Percentiles rank a stretch among this genome's conserved stretches.
Evolutionary conservation across 306 rosid species (phyloP).

Genomic region (Vigna reflexopilosa): DNA sequence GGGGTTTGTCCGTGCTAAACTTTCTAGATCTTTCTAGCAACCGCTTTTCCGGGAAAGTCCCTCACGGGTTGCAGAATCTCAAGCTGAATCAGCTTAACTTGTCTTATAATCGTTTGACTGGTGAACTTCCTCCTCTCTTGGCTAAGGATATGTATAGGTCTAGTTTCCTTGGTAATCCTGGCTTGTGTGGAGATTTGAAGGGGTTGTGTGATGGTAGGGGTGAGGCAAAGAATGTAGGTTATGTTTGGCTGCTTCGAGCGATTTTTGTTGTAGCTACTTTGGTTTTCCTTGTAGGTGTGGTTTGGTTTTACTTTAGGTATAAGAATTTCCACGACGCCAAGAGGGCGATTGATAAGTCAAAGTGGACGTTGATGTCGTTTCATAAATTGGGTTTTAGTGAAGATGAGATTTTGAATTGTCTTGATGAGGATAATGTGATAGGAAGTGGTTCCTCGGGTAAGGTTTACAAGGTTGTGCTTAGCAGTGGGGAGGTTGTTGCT

Average conservation of each 20-base stretch:
- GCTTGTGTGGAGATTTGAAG: conserved; percentile 69
- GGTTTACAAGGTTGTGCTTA: conserved; percentile 85
- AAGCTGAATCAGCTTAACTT: conserved; percentile 80
- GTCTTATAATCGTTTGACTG: conserved; percentile 67
- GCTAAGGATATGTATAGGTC: conserved; percentile 62
- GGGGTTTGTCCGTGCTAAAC: conserved; percentile 67
- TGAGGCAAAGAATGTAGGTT: conserved; percentile 54
- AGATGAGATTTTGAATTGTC: conserved; percentile 82
- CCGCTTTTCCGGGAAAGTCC: conserved; percentile 72
- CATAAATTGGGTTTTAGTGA: conserved; percentile 88
- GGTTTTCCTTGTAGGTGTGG: conserved; percentile 71
- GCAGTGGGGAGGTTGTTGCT: conserved; percentile 79
- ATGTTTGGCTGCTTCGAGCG: conserved; percentile 69
- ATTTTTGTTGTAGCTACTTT: conserved; percentile 64
- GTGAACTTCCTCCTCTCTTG: conserved; percentile 75
- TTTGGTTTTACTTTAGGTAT: conserved; percentile 79
- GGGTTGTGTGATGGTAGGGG: conserved; percentile 56
- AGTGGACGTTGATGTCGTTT: conserved; percentile 91
- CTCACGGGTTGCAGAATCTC: conserved; percentile 69
- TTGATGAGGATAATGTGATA: conserved; percentile 88
- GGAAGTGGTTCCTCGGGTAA: conserved; percentile 90
- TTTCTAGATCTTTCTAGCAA: conserved; percentile 86
- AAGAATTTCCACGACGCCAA: conserved; percentile 62
- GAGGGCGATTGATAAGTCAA: conserved; percentile 65
- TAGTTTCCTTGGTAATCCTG: conserved; percentile 88